Percentiles rank a stretch among this genome's conserved stretches.
These are phyloP conservation scores for Ascobolus immersus DNA, from an alignment of 495 filamentous ascomycete genomes.

Conservation along the genomic window DNA sequence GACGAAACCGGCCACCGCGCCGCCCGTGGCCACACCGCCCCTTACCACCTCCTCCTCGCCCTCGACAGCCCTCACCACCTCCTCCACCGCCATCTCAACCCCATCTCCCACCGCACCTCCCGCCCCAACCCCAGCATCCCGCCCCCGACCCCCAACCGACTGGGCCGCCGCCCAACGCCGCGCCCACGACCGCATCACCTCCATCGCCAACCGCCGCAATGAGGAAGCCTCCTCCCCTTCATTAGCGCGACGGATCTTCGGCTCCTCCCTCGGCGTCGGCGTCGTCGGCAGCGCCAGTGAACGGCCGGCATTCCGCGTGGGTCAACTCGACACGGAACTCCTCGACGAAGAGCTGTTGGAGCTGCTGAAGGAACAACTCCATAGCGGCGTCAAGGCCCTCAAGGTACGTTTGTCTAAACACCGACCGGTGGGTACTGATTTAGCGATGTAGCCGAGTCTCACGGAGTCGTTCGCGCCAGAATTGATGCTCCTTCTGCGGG, in stretches of 20 bases:
- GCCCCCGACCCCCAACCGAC: conserved; percentile 4
- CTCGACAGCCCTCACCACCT: background rate
- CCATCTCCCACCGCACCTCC: background rate
- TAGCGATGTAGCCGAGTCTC: conserved; percentile 7
- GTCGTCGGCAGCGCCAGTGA: conserved; percentile 56
- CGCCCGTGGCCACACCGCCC: too few species aligned
- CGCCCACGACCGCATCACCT: conserved; percentile 12
- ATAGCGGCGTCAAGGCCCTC: conserved; percentile 70
- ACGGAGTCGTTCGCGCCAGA: conserved; percentile 41
- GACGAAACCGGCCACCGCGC: too few species aligned
- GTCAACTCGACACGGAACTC: conserved; percentile 88
- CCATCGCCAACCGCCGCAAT: conserved; percentile 8
- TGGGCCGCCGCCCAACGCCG: conserved; percentile 14
- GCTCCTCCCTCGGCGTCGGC: conserved; percentile 24
- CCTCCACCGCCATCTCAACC: background rate
- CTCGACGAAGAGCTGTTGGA: conserved; percentile 81
- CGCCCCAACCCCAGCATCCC: background rate
- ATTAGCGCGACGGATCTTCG: conserved; percentile 1
- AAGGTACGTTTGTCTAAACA: conserved; percentile 25
- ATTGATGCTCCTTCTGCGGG: conserved; percentile 50
- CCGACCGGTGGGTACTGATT: background rate
- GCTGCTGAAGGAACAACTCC: conserved; percentile 63
- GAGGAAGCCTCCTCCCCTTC: conserved; percentile 2
- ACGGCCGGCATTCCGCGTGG: conserved; percentile 68
- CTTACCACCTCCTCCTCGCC: background rate